Evolutionary conservation across 2,329 filamentous ascomycete genomes (phyloP), one percentile per base, ranked within the genome.

Genomic region (Chaetomium sp.): DNA sequence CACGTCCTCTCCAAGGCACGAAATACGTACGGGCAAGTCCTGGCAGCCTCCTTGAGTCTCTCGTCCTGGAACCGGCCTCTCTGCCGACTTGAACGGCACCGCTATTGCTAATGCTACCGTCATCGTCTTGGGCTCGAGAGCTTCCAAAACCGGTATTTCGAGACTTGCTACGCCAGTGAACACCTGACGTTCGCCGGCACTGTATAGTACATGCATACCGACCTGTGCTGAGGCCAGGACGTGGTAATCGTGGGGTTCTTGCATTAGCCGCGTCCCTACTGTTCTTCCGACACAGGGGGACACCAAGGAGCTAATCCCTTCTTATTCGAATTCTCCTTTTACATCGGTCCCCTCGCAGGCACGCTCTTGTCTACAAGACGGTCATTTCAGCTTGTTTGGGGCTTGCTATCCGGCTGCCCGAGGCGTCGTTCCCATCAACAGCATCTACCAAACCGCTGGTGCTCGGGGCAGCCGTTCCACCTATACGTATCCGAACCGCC

Each of bases 181-280:
- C 64, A 65, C 62, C 65, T 66, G 62, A 65, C 66, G 49, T 42
- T 25, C 38, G 29, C 23, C 51, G 53, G 35, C 51, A 63, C 42
- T 42, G 38, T 42, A 42, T 5, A 19, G 38, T 42, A 42, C 38
- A 42, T n/a, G n/a, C 38, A 19, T 35, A 35, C 38, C 19, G 6
- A 42, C 38, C 2, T 35, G 13, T 35, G 38, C 25, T 63, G 27
- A 61, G n/a, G 47, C 51, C 57, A 63, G 47, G 49, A 58, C 60
- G 65, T 65, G 65, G 61, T 64, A 60, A 59, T 62, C 67, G 65
- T 60, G 64, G 62, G 62, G 60, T 27, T 65, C 49, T 59, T 60
- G 65, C 67, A 62, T 38, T 63, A 60, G 57, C 63, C 54, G 53
- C 49, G 25, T 33, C 53, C 25, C 47, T 62, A 53, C 29, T 55